Evolutionary conservation across 345 rosid genomes (phyloP).

Genomic region (Syzygium jambos): DNA sequence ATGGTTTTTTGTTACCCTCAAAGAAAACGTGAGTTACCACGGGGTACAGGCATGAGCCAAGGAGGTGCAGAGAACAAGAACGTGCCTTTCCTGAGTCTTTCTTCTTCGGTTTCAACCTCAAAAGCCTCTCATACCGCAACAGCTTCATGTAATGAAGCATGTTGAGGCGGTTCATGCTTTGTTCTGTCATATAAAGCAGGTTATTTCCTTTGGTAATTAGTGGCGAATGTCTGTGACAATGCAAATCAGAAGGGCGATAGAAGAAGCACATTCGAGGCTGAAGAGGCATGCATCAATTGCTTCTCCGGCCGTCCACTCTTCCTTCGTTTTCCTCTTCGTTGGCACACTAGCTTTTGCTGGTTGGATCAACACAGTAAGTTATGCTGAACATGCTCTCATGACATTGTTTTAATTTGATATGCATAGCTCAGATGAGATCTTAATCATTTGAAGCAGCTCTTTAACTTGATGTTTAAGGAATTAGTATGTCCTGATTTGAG

Average conservation of each 20-base stretch:
- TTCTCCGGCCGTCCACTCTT: background rate
- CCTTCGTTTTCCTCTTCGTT: constrained; percentile 13
- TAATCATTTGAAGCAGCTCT: background rate
- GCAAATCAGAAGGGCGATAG: background rate
- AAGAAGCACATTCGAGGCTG: background rate
- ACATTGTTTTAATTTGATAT: background rate
- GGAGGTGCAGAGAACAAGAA: background rate
- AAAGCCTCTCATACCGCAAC: background rate
- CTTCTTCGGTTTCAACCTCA: background rate
- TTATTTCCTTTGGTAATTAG: background rate
- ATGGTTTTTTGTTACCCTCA: background rate
- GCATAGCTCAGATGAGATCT: background rate
- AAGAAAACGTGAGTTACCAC: background rate
- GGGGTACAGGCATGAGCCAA: background rate
- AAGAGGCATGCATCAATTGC: background rate
- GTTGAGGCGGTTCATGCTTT: background rate
- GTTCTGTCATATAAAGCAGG: background rate
- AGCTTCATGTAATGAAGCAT: background rate
- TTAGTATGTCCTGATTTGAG: background rate
- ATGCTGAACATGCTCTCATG: background rate
- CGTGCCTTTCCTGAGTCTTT: background rate
- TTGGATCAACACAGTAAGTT: constrained; percentile 1
- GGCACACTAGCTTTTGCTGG: constrained; percentile 12
- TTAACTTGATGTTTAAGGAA: background rate
- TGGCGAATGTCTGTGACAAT: background rate